Conservation (phyloP, 1,284 basidiomycete species). For the Laetiporus sulphureus region DNA sequence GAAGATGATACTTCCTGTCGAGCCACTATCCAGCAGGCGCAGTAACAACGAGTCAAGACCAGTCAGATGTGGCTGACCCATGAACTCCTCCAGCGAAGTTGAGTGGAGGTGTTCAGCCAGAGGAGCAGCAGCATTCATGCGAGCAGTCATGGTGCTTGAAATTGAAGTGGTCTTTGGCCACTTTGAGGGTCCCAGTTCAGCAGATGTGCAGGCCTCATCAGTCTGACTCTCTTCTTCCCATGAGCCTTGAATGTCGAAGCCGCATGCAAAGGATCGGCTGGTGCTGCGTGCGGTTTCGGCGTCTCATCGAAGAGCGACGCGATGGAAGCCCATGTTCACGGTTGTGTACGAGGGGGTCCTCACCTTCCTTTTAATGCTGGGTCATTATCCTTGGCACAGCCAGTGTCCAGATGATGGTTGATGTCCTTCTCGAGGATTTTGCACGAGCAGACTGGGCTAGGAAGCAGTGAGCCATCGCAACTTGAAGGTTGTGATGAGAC, state of each 20-base stretch:
- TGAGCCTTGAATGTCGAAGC: slow-evolving; percentile 12
- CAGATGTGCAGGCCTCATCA: slow-evolving; percentile 13
- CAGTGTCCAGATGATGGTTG: slow-evolving; percentile 41
- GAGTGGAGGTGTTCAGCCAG: slow-evolving; percentile 66
- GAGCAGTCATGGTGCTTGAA: too few species aligned
- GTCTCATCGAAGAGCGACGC: slow-evolving; percentile 27
- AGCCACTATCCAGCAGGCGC: slow-evolving; percentile 38
- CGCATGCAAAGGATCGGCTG: too few species aligned
- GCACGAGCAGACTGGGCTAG: slow-evolving; percentile 40
- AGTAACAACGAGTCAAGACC: slow-evolving; percentile 47
- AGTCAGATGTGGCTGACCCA: slow-evolving; percentile 62
- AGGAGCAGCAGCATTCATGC: slow-evolving; percentile 38
- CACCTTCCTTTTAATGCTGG: slow-evolving; percentile 5
- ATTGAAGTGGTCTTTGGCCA: slow-evolving; percentile 22
- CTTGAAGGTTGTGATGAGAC: too few species aligned
- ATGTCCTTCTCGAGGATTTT: slow-evolving; percentile 35
- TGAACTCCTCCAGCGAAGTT: slow-evolving; percentile 49
- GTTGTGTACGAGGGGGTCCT: too few species aligned
- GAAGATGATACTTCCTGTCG: slow-evolving; percentile 56
- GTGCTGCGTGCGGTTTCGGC: slow-evolving; percentile 6
- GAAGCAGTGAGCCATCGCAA: neutral
- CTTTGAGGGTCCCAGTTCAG: slow-evolving; percentile 19
- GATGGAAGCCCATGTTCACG: slow-evolving; percentile 16
- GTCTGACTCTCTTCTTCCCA: slow-evolving; percentile 25
- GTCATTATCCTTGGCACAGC: slow-evolving; percentile 27